Conservation (phyloP, 139 green algal species). For the Asterochloris sp. region DNA sequence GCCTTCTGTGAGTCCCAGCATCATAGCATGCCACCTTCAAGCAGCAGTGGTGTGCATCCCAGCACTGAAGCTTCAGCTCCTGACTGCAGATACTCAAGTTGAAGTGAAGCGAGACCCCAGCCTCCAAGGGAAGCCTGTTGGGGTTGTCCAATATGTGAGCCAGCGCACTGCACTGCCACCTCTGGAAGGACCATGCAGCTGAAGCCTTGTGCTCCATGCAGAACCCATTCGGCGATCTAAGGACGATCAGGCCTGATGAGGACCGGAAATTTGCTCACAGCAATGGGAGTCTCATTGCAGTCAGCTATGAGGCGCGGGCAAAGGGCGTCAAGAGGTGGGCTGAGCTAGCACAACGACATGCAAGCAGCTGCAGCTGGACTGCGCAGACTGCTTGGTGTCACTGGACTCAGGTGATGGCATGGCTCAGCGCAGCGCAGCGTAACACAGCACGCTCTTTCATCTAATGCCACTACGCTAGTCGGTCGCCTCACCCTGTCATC, state of each 20-base stretch:
- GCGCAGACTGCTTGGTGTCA: not conserved
- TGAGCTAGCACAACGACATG: no score
- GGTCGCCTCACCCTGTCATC: not conserved
- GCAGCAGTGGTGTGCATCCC: not conserved
- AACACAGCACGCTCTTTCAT: no score
- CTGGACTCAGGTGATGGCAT: no score
- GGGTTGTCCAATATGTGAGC: constrained; percentile 27
- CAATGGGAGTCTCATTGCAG: constrained; percentile 75
- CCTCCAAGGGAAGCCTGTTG: constrained; percentile 52
- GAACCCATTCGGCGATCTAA: constrained; percentile 54
- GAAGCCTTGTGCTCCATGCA: constrained; percentile 43
- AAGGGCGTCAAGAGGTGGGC: constrained; percentile 68
- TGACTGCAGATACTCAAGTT: constrained; percentile 4
- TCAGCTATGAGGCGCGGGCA: constrained; percentile 60
- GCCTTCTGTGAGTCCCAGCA: constrained; percentile 46
- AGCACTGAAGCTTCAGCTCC: not conserved
- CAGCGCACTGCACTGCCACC: not conserved
- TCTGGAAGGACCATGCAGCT: not conserved
- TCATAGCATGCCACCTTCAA: not conserved
- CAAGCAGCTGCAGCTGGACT: not conserved
- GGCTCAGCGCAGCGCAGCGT: no score
- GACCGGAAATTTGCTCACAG: constrained; percentile 36
- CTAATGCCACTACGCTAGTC: no score
- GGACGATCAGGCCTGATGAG: constrained; percentile 33
- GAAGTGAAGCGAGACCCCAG: constrained; percentile 16